Base-by-base conservation (phyloP, 441 rosid genomes). In the Gossypium schwendimanii region DNA sequence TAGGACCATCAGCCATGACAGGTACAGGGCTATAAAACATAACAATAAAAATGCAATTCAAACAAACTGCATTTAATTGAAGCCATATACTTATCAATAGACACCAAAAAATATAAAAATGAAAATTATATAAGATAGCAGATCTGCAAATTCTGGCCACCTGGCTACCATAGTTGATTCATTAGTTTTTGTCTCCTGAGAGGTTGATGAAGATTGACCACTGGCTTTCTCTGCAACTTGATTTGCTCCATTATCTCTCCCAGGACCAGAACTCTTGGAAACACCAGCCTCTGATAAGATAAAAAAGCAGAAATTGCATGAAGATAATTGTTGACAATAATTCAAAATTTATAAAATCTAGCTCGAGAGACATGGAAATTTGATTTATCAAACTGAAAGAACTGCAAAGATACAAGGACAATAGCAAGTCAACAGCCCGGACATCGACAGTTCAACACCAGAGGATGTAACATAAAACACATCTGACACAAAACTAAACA, bases 251-350 rank as follows among this genome's bases (percentile, higher is more conserved):
- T 63, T 80, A 75, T 86, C 86, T 79, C 75, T 84, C 69, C 82
- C 86, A 74, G 84, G 36, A 73, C 69, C 81, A 54, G 80, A 85
- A 74, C 73, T 81, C 87, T 79, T 90, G 72, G 88, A 83, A 74
- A 82, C 86, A 71, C 85, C 84, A 78, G 81, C 85, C 85, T 90
- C 98, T 94, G 83, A 79, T 67, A 64, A 79, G 78, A 78, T 69
- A 65, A 63, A 79, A 69, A 80, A 73, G 67, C 14, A 76, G 77
- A 50, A 73, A 67, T 78, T 44, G 79, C 36, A 65, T 36, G 23
- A 59, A 62, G 17, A 61, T 6, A 63, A 45, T n/a, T 63, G 39
- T 67, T 61, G 55, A 50, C 45, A 49, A 63, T 62, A 57, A 73
- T 76, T 53, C 8, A 61, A 73, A 24, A 36, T 21, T 17, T 20